phyloP scores from a whole-genome alignment of 768 basidiomycete genomes.

The Mycena filopes region DNA sequence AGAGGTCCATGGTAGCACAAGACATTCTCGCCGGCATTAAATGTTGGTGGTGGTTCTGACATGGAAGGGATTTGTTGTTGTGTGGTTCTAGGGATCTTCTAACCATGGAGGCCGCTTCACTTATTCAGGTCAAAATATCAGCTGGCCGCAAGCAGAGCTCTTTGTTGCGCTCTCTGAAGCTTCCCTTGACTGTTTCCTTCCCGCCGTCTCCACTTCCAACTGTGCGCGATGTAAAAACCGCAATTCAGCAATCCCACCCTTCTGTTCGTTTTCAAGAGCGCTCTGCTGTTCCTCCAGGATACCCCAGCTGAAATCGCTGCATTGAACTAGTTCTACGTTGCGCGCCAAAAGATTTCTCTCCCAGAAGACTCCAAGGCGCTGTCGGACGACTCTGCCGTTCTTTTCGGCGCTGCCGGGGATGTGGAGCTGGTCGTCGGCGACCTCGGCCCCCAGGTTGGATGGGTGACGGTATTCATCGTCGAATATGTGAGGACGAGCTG shows the following conservation, averaged over 20 bases:
- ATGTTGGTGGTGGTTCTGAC: slow-evolving; percentile 50
- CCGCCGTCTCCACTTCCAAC: slow-evolving; percentile 31
- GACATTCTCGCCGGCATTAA: slow-evolving; percentile 77
- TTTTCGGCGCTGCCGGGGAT: slow-evolving; percentile 64
- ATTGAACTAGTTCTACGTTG: slow-evolving; percentile 65
- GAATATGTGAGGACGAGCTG: slow-evolving; percentile 83
- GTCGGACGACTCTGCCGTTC: slow-evolving; percentile 69
- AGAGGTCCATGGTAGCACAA: slow-evolving; percentile 96
- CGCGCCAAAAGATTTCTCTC: slow-evolving; percentile 79
- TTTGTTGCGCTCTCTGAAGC: slow-evolving; percentile 24
- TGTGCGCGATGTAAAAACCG: slow-evolving; percentile 31
- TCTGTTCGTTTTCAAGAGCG: slow-evolving; percentile 19
- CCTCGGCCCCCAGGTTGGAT: slow-evolving; percentile 88
- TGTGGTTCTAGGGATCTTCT: background rate
- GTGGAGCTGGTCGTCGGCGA: slow-evolving; percentile 86
- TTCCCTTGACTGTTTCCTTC: slow-evolving; percentile 31
- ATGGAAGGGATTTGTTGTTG: slow-evolving; percentile 5
- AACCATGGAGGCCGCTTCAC: slow-evolving; percentile 13
- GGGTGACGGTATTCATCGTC: slow-evolving; percentile 88
- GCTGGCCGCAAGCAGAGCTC: slow-evolving; percentile 27
- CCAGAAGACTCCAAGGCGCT: slow-evolving; percentile 71
- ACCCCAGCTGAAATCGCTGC: slow-evolving; percentile 1
- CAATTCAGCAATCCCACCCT: slow-evolving; percentile 29
- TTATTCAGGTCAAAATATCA: slow-evolving; percentile 25
- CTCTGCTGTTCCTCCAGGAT: background rate